These are phyloP conservation scores for Penicillium sp. DNA, from an alignment of 2,329 filamentous ascomycete genomes.

Conservation along the genomic window DNA sequence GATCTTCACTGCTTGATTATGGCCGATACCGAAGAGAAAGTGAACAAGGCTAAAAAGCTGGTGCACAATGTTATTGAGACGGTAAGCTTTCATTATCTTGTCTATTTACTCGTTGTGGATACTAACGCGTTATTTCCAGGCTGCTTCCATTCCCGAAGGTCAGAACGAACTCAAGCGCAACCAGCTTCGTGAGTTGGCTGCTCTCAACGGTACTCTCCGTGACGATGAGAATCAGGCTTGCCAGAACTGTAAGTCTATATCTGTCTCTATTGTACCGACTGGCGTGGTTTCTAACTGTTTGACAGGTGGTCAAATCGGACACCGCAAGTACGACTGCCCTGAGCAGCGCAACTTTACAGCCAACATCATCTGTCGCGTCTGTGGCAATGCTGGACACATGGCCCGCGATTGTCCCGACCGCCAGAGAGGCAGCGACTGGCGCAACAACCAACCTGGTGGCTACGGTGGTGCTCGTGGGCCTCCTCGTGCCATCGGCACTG, in stretches of 20 bases:
- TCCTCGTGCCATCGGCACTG: slow-evolving; percentile 64
- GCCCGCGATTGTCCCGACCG: slow-evolving; percentile 95
- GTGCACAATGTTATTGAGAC: slow-evolving; percentile 99
- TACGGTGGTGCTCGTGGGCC: slow-evolving; percentile 42
- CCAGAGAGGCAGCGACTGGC: slow-evolving; percentile 85
- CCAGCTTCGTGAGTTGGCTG: slow-evolving; percentile 93
- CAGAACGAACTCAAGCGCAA: slow-evolving; percentile 99
- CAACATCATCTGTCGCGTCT: slow-evolving; percentile 97
- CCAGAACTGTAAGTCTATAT: slow-evolving; percentile 69
- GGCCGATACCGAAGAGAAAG: slow-evolving; percentile 99
- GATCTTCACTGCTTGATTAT: slow-evolving; percentile 98
- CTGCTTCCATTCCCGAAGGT: slow-evolving; percentile 95
- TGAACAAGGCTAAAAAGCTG: slow-evolving; percentile 97
- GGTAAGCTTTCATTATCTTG: slow-evolving; percentile 54
- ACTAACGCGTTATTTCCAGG: slow-evolving; percentile 53
- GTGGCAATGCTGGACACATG: slow-evolving; percentile 97
- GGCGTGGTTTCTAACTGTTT: slow-evolving; percentile 17
- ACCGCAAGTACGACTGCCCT: slow-evolving; percentile 97
- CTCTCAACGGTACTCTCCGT: slow-evolving; percentile 96
- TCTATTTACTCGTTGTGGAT: not conserved
- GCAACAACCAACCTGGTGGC: slow-evolving; percentile 58
- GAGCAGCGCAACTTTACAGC: slow-evolving; percentile 98
- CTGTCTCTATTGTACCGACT: not conserved
- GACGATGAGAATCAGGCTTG: slow-evolving; percentile 99
- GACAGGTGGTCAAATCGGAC: slow-evolving; percentile 83